Evolutionary conservation across 805 yeast species (phyloP), one percentile per base, ranked within the genome.

Genomic region (Wickerhamomyces sydowiorum): DNA sequence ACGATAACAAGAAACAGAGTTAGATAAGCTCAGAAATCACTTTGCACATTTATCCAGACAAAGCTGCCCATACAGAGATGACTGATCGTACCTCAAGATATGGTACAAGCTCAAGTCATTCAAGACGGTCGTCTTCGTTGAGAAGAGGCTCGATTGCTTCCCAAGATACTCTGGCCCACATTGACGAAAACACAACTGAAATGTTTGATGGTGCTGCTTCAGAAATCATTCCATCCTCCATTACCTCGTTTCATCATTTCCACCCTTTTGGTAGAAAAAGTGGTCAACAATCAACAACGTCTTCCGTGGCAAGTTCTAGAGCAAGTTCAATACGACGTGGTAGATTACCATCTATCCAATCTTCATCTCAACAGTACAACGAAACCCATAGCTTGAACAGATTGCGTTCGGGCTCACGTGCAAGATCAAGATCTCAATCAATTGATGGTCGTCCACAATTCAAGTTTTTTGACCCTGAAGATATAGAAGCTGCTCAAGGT

Each of bases 401-500:
- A 23, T 59, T 59, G 30, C 66, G 48, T 22, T 44, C 46, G 5
- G 38, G 12, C 20, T 39, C 56, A 1, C 44, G 53, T 27, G 60
- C 72, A 5, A 49, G 67, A 37, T 61, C 65, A 15, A 53, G 70
- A 20, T 64, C 69, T 12, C 49, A 52, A 28, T 59, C 63, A 2
- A 42, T 59, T 9, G 64, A 60, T 15, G 46, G 57, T 15, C 52
- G 53, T n/a, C 56, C 63, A 13, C 69, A 80, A 42, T 91, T 93
- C 66, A 75, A 79, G 46, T 91, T 90, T 59, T 91, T 91, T 62
- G 79, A 91, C 10, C 70, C 83, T 4, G 87, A 85, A 42, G 93
- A 88, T 50, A 82, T 91, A 36, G 90, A 84, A 53, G 70, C 74
- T 39, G 97, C 98, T 0, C 93, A 86, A 41, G 96, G 96, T 37